phyloP scores from a whole-genome alignment of 805 yeast genomes.

The Saturnispora zaruensis region DNA sequence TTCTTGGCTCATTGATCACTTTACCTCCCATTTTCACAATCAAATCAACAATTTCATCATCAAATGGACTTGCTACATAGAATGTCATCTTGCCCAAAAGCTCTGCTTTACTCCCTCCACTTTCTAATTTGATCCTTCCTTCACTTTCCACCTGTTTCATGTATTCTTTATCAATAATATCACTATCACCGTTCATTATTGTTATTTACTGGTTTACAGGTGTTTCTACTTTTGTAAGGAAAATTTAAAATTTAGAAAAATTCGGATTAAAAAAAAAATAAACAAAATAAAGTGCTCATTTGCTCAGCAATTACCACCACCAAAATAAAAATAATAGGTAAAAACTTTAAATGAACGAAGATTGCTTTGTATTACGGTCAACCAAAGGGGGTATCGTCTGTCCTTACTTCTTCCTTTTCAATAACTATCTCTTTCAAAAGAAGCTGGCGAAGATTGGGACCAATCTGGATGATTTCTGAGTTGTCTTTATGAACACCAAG shows the following conservation, averaged over 20 bases:
- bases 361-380: slow-evolving; percentile 16
- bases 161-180: neutral
- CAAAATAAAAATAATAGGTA: neutral
- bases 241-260: neutral
- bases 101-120: neutral
- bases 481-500: neutral
- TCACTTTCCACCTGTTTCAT: neutral
- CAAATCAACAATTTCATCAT: neutral
- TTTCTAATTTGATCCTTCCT: neutral
- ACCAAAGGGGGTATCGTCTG: slow-evolving; percentile 26
- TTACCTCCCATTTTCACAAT: slow-evolving; percentile 1
- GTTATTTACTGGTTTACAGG: slow-evolving; percentile 2
- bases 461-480: slow-evolving; percentile 23
- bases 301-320: neutral
- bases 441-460: slow-evolving; percentile 49
- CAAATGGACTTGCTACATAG: neutral
- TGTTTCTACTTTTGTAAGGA: neutral
- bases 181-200: neutral
- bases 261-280: neutral
- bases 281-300: neutral
- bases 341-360: neutral
- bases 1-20: slow-evolving; percentile 1
- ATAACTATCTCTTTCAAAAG: slow-evolving; percentile 54
- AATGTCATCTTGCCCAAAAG: neutral
- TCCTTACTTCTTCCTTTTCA: slow-evolving; percentile 35